Evolutionary conservation across 108 stramenopile genomes (phyloP).

Genomic region (Cyclotella baltica): DNA sequence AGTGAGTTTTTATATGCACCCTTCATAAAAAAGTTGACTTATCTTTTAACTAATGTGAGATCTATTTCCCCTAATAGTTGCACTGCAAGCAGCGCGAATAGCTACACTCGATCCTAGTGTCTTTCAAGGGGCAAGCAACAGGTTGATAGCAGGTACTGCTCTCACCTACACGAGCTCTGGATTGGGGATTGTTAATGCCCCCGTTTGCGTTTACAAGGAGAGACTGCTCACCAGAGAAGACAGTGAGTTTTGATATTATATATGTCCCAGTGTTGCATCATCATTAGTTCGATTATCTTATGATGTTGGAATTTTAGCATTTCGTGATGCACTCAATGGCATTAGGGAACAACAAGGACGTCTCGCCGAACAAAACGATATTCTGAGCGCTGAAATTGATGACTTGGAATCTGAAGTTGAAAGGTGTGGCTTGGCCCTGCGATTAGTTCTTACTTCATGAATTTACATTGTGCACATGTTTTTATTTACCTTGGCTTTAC

Average conservation of each 20-base stretch:
- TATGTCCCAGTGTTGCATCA: no score
- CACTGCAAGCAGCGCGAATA: slow-evolving; percentile 28
- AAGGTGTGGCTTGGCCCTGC: slow-evolving; percentile 1
- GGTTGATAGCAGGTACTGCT: neutral
- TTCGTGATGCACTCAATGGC: slow-evolving; percentile 46
- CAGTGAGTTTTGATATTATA: slow-evolving; percentile 26
- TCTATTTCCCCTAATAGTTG: slow-evolving; percentile 11
- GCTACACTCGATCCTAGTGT: neutral
- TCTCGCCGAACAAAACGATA: slow-evolving; percentile 40
- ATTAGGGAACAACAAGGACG: slow-evolving; percentile 42
- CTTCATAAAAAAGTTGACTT: neutral
- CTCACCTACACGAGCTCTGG: slow-evolving; percentile 33
- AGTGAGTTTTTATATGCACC: slow-evolving; percentile 11
- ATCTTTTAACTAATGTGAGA: no score
- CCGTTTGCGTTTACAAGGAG: slow-evolving; percentile 38
- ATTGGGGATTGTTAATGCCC: slow-evolving; percentile 31
- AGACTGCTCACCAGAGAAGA: slow-evolving; percentile 47
- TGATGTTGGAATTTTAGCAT: neutral
- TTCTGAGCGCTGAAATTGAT: slow-evolving; percentile 43
- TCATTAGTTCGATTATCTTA: neutral
- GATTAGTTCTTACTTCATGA: neutral
- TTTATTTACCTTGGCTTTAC: neutral
- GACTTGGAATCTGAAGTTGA: slow-evolving; percentile 51
- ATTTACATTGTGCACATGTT: neutral
- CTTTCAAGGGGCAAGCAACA: neutral